phyloP scores from a whole-genome alignment of 805 yeast species.

The Wickerhamiella kurtzmanii region DNA sequence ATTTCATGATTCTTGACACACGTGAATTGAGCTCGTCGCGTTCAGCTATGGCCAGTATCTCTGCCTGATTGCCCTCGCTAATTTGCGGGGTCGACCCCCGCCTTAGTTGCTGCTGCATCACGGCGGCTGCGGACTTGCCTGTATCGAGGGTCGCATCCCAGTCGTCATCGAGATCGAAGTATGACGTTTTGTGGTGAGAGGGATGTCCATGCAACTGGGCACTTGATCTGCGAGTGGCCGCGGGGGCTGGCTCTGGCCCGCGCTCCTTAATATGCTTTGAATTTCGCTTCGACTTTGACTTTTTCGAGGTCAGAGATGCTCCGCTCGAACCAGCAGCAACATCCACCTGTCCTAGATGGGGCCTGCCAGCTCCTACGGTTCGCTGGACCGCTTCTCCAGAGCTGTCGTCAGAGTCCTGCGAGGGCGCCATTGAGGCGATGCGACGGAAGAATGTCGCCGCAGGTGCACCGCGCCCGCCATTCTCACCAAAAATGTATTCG shows the following conservation, averaged over 20 bases:
- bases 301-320: slow-evolving; percentile 2
- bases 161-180: slow-evolving; percentile 73
- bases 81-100: slow-evolving; percentile 10
- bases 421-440: slow-evolving; percentile 19
- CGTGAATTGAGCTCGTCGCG: slow-evolving; percentile 44
- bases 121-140: slow-evolving; percentile 14
- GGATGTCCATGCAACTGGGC: background rate
- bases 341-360: slow-evolving; percentile 33
- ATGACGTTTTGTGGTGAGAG: slow-evolving; percentile 22
- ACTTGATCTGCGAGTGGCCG: background rate
- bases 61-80: slow-evolving; percentile 9
- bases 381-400: slow-evolving; percentile 23
- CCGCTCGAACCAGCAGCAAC: slow-evolving; percentile 3
- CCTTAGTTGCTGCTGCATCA: slow-evolving; percentile 13
- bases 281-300: slow-evolving; percentile 7
- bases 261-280: slow-evolving; percentile 3
- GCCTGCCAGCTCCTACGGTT: slow-evolving; percentile 42
- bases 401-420: slow-evolving; percentile 7
- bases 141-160: slow-evolving; percentile 70
- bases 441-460: slow-evolving; percentile 38
- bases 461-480: slow-evolving; percentile 54
- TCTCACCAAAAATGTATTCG: slow-evolving; percentile 55
- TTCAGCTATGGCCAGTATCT: slow-evolving; percentile 31
- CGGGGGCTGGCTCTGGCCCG: background rate
- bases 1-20: slow-evolving; percentile 49